Evolutionary conservation across 2,329 filamentous ascomycete species (phyloP), one percentile per base, ranked within the genome.

Genomic region (Fusarium drepaniforme): DNA sequence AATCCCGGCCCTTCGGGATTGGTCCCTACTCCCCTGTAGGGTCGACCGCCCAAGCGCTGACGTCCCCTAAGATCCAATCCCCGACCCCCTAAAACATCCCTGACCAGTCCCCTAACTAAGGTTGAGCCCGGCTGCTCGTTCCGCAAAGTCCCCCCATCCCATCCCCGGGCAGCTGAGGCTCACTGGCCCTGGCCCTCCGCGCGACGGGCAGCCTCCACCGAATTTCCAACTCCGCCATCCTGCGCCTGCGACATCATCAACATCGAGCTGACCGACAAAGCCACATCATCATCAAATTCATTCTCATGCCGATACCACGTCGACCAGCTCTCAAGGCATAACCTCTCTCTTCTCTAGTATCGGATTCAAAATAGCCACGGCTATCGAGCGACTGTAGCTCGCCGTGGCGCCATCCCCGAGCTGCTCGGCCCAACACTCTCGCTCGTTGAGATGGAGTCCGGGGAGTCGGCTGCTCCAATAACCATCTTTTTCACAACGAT

Each of bases 401-500:
- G 65, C 70, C 53, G 71, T 78, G 74, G 72, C 74, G 67, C 68
- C 64, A 75, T 73, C 67, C 62, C 66, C 74, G 72, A 77, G 71
- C 71, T 75, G 66, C 67, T 75, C 71, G 66, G 67, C 77, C 68
- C 60, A 66, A 70, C 68, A 71, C 71, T 79, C 71, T 71, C 70
- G 75, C 76, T 77, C 73, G 80, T 80, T 80, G 84, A 83, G 82
- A 85, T 85, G 84, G 84, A 84, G 82, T 78, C 80, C 77, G 79
- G 78, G 68, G 77, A 80, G 70, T 74, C 73, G 53, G 68, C 72
- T 68, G 63, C 71, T 71, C 44, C 66, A 70, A 78, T 68, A 65
- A 79, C 64, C 64, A 71, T 68, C 68, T 69, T 68, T 59, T 66
- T 64, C 60, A 71, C 73, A 58, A 67, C 75, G 37, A 76, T 64